Evolutionary conservation across 805 yeast genomes (phyloP).

Genomic region (Tetrapisispora fleetii): DNA sequence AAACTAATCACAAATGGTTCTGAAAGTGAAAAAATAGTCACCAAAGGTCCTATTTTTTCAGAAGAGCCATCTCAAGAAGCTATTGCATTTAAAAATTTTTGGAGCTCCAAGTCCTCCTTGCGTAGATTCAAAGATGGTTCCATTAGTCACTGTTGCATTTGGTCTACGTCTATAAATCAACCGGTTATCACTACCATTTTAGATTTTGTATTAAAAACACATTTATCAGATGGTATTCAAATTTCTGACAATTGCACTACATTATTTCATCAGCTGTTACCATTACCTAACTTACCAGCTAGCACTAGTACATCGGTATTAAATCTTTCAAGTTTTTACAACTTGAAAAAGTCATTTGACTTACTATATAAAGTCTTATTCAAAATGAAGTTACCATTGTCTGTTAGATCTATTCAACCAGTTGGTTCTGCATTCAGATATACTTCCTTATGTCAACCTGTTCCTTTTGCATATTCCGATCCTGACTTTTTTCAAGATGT

Average conservation of each 20-base stretch:
- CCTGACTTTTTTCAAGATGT: constrained; percentile 76
- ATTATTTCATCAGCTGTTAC: constrained; percentile 43
- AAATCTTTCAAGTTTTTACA: constrained; percentile 35
- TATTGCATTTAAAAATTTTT: constrained; percentile 65
- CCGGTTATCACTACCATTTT: constrained; percentile 60
- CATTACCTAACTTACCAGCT: constrained; percentile 51
- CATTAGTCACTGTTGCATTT: constrained; percentile 82
- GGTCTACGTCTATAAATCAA: constrained; percentile 50
- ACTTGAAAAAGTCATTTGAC: constrained; percentile 45
- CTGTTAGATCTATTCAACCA: constrained; percentile 62
- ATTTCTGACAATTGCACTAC: constrained; percentile 29
- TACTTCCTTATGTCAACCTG: constrained; percentile 70
- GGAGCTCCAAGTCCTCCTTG: constrained; percentile 82
- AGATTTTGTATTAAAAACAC: constrained; percentile 52
- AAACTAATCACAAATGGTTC: constrained; percentile 63
- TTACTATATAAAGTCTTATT: constrained; percentile 43
- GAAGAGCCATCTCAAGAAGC: constrained; percentile 44
- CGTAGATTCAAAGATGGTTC: constrained; percentile 90
- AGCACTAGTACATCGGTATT: constrained; percentile 43
- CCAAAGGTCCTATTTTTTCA: constrained; percentile 72
- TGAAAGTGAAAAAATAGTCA: constrained; percentile 71
- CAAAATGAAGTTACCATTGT: constrained; percentile 54
- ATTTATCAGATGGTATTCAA: constrained; percentile 39
- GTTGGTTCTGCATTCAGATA: constrained; percentile 66
- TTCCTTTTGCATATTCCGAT: constrained; percentile 64